Conservation (phyloP, 305 asterid species). For the Fraxinus platypoda region DNA sequence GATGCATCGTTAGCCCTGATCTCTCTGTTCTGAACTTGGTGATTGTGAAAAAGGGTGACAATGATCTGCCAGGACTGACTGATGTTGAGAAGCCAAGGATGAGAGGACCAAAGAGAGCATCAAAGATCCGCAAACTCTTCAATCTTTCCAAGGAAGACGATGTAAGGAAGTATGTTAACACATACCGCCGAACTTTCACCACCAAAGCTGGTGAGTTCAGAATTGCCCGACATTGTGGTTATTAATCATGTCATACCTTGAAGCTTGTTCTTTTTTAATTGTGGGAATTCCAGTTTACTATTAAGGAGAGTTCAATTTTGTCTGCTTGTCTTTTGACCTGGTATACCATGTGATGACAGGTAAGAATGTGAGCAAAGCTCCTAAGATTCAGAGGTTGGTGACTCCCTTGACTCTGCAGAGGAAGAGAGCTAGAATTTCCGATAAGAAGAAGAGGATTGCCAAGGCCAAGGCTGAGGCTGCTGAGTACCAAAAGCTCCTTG, state of each 20-base stretch:
- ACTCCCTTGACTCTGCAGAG: slow-evolving; percentile 48
- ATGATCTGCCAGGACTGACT: slow-evolving; percentile 46
- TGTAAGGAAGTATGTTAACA: slow-evolving; percentile 47
- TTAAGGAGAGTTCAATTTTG: neutral
- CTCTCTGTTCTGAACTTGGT: slow-evolving; percentile 49
- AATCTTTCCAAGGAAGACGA: slow-evolving; percentile 46
- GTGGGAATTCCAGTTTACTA: neutral
- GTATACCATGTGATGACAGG: slow-evolving; percentile 17
- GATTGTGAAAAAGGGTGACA: slow-evolving; percentile 45
- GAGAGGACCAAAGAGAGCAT: slow-evolving; percentile 54
- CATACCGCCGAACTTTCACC: slow-evolving; percentile 46
- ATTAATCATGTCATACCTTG: neutral
- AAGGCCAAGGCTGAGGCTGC: slow-evolving; percentile 49
- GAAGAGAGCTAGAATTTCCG: slow-evolving; percentile 48
- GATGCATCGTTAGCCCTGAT: slow-evolving; percentile 49
- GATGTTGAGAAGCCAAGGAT: slow-evolving; percentile 48
- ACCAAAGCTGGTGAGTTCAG: slow-evolving; percentile 30
- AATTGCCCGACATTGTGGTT: neutral
- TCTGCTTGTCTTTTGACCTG: neutral
- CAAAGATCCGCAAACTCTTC: slow-evolving; percentile 47
- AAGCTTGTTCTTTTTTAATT: neutral
- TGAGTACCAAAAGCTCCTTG: slow-evolving; percentile 48
- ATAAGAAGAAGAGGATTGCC: slow-evolving; percentile 50
- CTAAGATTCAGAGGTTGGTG: slow-evolving; percentile 48
- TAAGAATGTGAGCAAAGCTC: slow-evolving; percentile 46